Percentiles rank a stretch among this genome's conserved stretches.
These are phyloP conservation scores for Gaertneriomyces sp. DNA, from an alignment of 192 early-diverging fungal species.

Conservation along the genomic window DNA sequence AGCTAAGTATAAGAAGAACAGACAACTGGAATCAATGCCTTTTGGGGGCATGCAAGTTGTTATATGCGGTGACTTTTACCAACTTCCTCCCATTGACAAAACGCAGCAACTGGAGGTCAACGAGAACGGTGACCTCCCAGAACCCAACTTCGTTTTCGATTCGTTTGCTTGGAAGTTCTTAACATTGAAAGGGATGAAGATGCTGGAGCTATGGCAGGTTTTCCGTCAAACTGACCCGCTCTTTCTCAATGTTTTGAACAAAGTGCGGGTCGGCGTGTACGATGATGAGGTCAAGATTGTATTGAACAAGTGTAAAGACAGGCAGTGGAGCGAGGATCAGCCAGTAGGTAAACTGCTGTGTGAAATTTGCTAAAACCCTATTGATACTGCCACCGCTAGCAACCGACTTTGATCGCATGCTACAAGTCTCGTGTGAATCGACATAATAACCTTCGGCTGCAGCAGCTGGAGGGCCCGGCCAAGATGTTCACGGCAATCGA, in stretches of 20 bases:
- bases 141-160: conserved; percentile 22
- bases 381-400: background rate
- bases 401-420: conserved; percentile 41
- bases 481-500: conserved; percentile 24
- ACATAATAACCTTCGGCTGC: conserved; percentile 28
- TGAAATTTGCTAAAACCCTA: background rate
- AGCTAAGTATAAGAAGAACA: background rate
- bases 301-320: conserved; percentile 7
- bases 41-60: conserved; percentile 51
- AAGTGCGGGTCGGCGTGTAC: conserved; percentile 37
- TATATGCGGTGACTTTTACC: conserved; percentile 48
- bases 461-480: conserved; percentile 4
- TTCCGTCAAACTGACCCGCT: conserved; percentile 41
- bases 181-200: conserved; percentile 13
- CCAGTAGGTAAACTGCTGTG: background rate
- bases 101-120: background rate
- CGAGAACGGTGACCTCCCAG: background rate
- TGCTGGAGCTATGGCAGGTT: conserved; percentile 32
- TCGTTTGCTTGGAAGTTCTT: conserved; percentile 31
- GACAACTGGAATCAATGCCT: background rate
- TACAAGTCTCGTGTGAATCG: conserved; percentile 26
- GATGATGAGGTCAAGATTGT: conserved; percentile 19
- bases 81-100: conserved; percentile 43
- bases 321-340: conserved; percentile 4
- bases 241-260: conserved; percentile 39